Base-by-base conservation (phyloP, 2,329 filamentous ascomycete species). In the Paecilomyces fulvus region DNA sequence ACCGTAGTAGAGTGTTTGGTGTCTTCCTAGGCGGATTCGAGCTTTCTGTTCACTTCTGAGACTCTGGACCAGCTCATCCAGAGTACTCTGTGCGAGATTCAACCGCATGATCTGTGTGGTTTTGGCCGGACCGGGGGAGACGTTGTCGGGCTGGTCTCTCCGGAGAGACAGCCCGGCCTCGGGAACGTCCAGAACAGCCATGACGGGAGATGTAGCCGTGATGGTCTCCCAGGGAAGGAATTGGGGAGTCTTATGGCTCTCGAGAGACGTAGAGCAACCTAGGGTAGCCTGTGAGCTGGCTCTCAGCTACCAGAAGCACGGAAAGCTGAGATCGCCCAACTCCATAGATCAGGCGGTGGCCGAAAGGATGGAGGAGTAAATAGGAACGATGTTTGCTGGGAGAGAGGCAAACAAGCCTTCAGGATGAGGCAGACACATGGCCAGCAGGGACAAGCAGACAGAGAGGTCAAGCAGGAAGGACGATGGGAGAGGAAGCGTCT, bases 1-100 rank as follows among this genome's bases (percentile, higher is more conserved):
- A 61, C 80, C 82, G 64, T 80, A 80, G 63, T 80, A 79, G 59
- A 86, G 76, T 67, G 79, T 78, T 70, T 82, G 72, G 59, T 73
- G 71, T 65, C 78, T 79, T 28, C 77, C 77, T 57, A 78, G 72
- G 46, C 75, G 74, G 53, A 80, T 63, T 62, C 71, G 71, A 61
- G 74, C 75, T 55, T 73, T 70, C 58, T 77, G 69, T 53, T 75
- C 72, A 46, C 71, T 68, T 51, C 70, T 70, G 30, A 79, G 67
- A 56, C 65, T 70, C 55, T 74, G 70, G 30, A 79, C 70, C 30
- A 79, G 68, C 52, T 79, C 76, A 57, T 77, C 71, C 52, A 78
- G 69, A 48, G 75, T 74, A 55, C 60, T 70, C 64, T 76, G 73
- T 25, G 72, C 67, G 56, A 79, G 65, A 58, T 76, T 74, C 60